phyloP scores from a whole-genome alignment of 2,329 filamentous ascomycete genomes.

The Fusarium virguliforme region DNA sequence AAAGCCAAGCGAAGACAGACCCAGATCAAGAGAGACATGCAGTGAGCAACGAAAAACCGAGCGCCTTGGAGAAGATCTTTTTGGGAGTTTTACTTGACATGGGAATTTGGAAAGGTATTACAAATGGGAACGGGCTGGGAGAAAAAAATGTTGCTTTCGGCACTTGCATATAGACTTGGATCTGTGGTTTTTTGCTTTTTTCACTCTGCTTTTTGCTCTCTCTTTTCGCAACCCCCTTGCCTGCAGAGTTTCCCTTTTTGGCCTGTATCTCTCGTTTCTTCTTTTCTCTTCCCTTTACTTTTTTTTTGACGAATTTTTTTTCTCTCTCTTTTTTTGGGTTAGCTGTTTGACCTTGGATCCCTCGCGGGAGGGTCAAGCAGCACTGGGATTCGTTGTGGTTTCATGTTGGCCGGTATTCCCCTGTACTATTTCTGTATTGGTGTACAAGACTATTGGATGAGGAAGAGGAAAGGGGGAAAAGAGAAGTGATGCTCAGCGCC shows the following conservation, averaged over 20 bases:
- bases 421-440: conserved; percentile 49
- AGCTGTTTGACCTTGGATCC: conserved; percentile 36
- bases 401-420: conserved; percentile 30
- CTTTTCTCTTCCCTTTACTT: conserved; percentile 34
- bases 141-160: conserved; percentile 49
- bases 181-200: conserved; percentile 31
- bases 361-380: conserved; percentile 45
- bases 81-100: conserved; percentile 38
- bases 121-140: conserved; percentile 47
- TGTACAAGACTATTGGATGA: conserved; percentile 50
- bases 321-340: conserved; percentile 15
- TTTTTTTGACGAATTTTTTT: conserved; percentile 23
- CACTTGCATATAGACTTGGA: conserved; percentile 52
- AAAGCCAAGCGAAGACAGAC: conserved; percentile 28
- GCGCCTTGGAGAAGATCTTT: conserved; percentile 31
- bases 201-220: no score
- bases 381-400: conserved; percentile 37
- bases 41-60: conserved; percentile 23
- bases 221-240: conserved; percentile 40
- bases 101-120: conserved; percentile 45
- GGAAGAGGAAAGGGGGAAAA: conserved; percentile 40
- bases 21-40: conserved; percentile 14
- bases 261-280: conserved; percentile 39
- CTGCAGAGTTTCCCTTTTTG: conserved; percentile 35
- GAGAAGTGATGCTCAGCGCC: conserved; percentile 43